phyloP scores from a whole-genome alignment of 1,139 yeast genomes.

The Petasospora fabianii region DNA sequence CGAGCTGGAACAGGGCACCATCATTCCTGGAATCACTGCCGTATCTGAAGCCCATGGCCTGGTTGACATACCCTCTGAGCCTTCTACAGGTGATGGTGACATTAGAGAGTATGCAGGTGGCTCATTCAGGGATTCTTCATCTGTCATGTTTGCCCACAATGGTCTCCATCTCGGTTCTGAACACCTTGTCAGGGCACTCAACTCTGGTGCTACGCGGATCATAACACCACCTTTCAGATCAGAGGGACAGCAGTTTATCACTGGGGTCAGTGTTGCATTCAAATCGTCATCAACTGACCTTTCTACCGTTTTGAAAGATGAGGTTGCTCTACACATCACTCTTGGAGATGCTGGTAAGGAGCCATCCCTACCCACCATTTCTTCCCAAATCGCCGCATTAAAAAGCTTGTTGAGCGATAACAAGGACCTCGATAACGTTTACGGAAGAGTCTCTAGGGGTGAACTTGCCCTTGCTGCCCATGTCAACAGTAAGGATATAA shows the following conservation, averaged over 20 bases:
- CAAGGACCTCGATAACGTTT: constrained; percentile 1
- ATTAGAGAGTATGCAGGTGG: background rate
- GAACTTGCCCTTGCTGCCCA: constrained; percentile 8
- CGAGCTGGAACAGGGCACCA: constrained; percentile 1
- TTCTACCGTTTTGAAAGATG: constrained; percentile 1
- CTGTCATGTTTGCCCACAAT: constrained; percentile 5
- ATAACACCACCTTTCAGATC: constrained; percentile 12
- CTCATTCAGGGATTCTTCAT: background rate
- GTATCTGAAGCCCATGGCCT: constrained; percentile 7
- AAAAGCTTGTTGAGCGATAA: constrained; percentile 2
- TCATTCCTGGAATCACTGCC: constrained; percentile 7
- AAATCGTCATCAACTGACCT: background rate
- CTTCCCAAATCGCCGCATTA: constrained; percentile 6
- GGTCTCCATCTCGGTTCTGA: constrained; percentile 8
- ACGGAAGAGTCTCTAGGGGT: constrained; percentile 6
- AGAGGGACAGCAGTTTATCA: constrained; percentile 7
- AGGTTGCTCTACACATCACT: constrained; percentile 6
- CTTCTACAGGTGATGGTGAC: constrained; percentile 11
- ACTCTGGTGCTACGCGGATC: constrained; percentile 5
- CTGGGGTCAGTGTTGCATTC: constrained; percentile 7
- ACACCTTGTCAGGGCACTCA: constrained; percentile 6
- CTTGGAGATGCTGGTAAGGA: constrained; percentile 11
- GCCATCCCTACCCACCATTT: constrained; percentile 2
- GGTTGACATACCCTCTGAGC: constrained; percentile 7
- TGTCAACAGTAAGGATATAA: constrained; percentile 7